These are phyloP conservation scores for Cladosporium sp. DNA, from an alignment of 2,329 filamentous ascomycete genomes.

Conservation along the genomic window DNA sequence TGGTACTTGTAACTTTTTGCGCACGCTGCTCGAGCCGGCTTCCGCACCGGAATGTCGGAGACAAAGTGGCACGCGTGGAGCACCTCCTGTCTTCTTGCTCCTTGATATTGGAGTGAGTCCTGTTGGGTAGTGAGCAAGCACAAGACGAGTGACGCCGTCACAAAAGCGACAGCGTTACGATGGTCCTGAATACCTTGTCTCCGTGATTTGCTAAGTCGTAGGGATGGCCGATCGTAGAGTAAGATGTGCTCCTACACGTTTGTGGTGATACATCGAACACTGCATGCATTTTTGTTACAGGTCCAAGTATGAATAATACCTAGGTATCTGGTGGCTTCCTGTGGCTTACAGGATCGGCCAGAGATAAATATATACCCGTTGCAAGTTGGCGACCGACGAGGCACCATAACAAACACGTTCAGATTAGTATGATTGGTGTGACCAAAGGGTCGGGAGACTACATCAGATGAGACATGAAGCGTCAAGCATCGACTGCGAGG, in stretches of 20 bases:
- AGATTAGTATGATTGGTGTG: not conserved
- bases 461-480: slow-evolving; percentile 3
- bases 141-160: not conserved
- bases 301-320: not conserved
- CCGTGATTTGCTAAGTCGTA: not conserved
- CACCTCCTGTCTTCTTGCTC: not conserved
- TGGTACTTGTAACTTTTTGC: not conserved
- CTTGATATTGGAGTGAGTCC: not conserved
- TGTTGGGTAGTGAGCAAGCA: not conserved
- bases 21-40: not conserved
- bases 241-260: not conserved
- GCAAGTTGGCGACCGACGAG: not conserved
- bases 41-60: not conserved
- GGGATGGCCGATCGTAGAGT: not conserved
- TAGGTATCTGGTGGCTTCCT: not conserved
- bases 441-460: not conserved
- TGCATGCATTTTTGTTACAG: not conserved
- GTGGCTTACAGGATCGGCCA: not conserved
- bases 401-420: not conserved
- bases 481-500: not conserved
- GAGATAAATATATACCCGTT: not conserved
- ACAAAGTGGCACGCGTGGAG: not conserved
- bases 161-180: not conserved
- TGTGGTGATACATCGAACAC: not conserved
- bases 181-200: not conserved